phyloP scores from a whole-genome alignment of 2,329 filamentous ascomycete species.

The Exophiala sp. region DNA sequence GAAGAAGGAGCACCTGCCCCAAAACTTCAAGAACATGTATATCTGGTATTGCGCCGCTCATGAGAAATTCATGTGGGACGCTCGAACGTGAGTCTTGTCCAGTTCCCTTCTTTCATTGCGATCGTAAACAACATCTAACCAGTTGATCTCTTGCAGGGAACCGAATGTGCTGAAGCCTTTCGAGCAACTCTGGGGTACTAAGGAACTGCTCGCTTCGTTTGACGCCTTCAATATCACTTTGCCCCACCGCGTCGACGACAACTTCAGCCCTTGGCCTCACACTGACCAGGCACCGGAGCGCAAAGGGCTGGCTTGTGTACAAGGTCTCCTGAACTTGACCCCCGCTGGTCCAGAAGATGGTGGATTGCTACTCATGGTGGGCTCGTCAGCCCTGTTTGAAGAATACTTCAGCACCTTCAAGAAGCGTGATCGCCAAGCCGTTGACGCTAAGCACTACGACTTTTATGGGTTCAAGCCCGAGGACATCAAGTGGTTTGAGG shows the following conservation, averaged over 20 bases:
- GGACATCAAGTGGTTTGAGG: slow-evolving; percentile 42
- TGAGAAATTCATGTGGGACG: slow-evolving; percentile 49
- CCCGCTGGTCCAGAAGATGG: slow-evolving; percentile 38
- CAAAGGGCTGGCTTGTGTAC: slow-evolving; percentile 50
- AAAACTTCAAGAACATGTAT: slow-evolving; percentile 49
- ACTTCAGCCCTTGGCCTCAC: slow-evolving; percentile 48
- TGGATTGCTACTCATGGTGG: slow-evolving; percentile 37
- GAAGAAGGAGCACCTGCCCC: slow-evolving; percentile 43
- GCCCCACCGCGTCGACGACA: too few species aligned
- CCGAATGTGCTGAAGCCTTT: slow-evolving; percentile 42
- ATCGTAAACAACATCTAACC: too few species aligned
- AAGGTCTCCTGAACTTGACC: slow-evolving; percentile 49
- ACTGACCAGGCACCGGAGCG: slow-evolving; percentile 45
- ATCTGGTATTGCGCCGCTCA: slow-evolving; percentile 47
- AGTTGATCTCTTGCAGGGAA: too few species aligned
- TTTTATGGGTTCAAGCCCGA: slow-evolving; percentile 39
- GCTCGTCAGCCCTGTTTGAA: slow-evolving; percentile 32
- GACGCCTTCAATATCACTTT: slow-evolving; percentile 38
- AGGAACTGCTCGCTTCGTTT: slow-evolving; percentile 42
- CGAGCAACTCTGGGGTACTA: slow-evolving; percentile 39
- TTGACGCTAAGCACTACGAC: slow-evolving; percentile 44
- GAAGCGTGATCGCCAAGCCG: slow-evolving; percentile 29
- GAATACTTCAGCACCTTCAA: too few species aligned
- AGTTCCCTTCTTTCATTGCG: too few species aligned
- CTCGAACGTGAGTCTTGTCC: too few species aligned